Evolutionary conservation across 768 basidiomycete species (phyloP), one percentile per base, ranked within the genome.

Genomic region (Gloeophyllum trabeum): DNA sequence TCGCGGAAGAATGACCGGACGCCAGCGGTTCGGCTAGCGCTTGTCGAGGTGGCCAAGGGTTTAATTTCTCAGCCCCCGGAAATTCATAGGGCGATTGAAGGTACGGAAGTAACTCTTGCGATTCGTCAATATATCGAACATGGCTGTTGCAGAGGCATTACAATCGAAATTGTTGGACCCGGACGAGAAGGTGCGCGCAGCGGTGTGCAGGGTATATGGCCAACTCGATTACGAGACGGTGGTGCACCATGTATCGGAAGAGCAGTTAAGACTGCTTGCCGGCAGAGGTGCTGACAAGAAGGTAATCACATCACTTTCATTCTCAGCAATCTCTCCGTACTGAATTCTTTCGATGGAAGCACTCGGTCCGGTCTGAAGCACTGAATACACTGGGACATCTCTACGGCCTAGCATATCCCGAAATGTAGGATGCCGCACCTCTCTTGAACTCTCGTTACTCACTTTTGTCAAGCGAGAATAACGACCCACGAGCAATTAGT

Each of bases 171-270:
- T 94, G 4, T 51, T 73, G 1, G 96, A 99, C 58, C 81, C 88
- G 0, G 96, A 98, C 48, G 96, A 97, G 45, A 87, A 80, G 53
- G 81, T 99, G 32, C 77, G 96, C 22, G 76, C 84, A 4, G 81
- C 89, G 1, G 79, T 79, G 1, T 94, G 91, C 66, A 79, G 73
- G 52, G 61, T 88, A 7, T 89, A 90, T 49, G 77, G 79, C 1
- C 73, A 79, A 42, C 62, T 98, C 7, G 93, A 97, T 56, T 97
- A 90, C 54, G 96, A 99, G 60, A 84, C 82, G 0, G 84, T 80
- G 0, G 56, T 91, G 24, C 92, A 94, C 55, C 79, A 89, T 51
- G 78, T 93, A 22, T 73, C 76, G 6, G 69, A 70, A 45, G 54
- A 56, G 0, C 79, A 81, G 39, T 62, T 97, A 36, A 66, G 70